Conservation (phyloP, 192 early-diverging fungal genomes). For the Umbelopsis isabellina region DNA sequence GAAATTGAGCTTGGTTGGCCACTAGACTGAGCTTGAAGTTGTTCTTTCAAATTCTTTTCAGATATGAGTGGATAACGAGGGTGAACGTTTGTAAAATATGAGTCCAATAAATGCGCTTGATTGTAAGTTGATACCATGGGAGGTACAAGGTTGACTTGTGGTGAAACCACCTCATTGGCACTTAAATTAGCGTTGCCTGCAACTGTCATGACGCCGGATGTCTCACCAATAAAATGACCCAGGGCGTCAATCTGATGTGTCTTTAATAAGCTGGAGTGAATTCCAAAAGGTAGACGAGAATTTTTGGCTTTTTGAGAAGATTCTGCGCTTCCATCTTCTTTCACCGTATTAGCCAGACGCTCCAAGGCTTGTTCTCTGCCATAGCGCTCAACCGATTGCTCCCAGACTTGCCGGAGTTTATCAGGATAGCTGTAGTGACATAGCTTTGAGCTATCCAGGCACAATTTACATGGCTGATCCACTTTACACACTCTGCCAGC, state of each 20-base stretch:
- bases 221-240: slow-evolving; percentile 10
- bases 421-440: slow-evolving; percentile 16
- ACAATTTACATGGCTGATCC: background rate
- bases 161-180: background rate
- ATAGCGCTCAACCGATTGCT: slow-evolving; percentile 7
- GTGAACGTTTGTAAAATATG: slow-evolving; percentile 6
- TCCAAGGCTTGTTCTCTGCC: slow-evolving; percentile 12
- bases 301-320: background rate
- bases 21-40: slow-evolving; percentile 4
- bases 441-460: background rate
- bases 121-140: slow-evolving; percentile 10
- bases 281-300: background rate
- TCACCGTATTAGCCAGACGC: slow-evolving; percentile 8
- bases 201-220: background rate
- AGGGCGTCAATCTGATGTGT: background rate
- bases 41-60: background rate
- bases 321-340: background rate
- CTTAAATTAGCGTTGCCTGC: background rate
- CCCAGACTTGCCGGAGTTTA: slow-evolving; percentile 9
- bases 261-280: background rate
- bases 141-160: background rate
- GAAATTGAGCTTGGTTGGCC: slow-evolving; percentile 1
- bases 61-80: slow-evolving; percentile 13
- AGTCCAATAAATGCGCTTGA: slow-evolving; percentile 15
- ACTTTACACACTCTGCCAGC: background rate